Conservation (phyloP, 2,329 filamentous ascomycete genomes). For the Paraconiothyrium brasiliense region DNA sequence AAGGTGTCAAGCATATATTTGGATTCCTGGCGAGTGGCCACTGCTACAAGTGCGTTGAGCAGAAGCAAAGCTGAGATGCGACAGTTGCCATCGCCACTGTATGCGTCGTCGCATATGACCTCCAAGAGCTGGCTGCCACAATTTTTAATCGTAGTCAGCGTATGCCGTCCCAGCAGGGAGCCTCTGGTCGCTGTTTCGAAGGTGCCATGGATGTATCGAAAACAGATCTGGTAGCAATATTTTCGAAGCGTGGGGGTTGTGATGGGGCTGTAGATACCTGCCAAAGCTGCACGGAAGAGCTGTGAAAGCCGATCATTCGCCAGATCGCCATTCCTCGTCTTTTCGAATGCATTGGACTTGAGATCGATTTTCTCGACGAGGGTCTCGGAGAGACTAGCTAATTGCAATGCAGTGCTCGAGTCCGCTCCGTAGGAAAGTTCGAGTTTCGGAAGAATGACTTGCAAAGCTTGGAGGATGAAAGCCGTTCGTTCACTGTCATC, state of each 20-base stretch:
- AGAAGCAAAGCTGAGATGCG: slow-evolving; percentile 87
- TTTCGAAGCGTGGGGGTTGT: slow-evolving; percentile 78
- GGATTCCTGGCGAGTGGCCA: slow-evolving; percentile 77
- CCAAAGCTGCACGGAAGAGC: slow-evolving; percentile 86
- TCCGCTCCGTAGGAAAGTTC: slow-evolving; percentile 78
- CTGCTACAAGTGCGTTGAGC: slow-evolving; percentile 78
- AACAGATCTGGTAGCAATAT: slow-evolving; percentile 90
- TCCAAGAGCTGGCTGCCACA: slow-evolving; percentile 85
- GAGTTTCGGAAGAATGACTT: slow-evolving; percentile 87
- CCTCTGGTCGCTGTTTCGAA: slow-evolving; percentile 54
- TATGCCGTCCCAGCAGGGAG: slow-evolving; percentile 56
- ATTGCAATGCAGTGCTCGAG: slow-evolving; percentile 74
- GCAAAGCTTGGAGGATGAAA: slow-evolving; percentile 85
- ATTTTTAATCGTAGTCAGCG: slow-evolving; percentile 75
- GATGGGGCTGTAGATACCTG: slow-evolving; percentile 78
- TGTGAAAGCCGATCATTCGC: slow-evolving; percentile 90
- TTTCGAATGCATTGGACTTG: slow-evolving; percentile 55
- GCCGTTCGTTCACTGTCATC: slow-evolving; percentile 75
- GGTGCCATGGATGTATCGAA: slow-evolving; percentile 81
- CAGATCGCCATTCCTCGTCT: slow-evolving; percentile 68
- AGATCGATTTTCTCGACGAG: slow-evolving; percentile 77
- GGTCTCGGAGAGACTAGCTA: slow-evolving; percentile 78
- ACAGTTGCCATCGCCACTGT: slow-evolving; percentile 81
- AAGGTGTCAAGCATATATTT: slow-evolving; percentile 80
- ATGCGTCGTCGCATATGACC: slow-evolving; percentile 91